Base-by-base conservation (phyloP, 2,329 filamentous ascomycete species). In the Xylaria sp. region DNA sequence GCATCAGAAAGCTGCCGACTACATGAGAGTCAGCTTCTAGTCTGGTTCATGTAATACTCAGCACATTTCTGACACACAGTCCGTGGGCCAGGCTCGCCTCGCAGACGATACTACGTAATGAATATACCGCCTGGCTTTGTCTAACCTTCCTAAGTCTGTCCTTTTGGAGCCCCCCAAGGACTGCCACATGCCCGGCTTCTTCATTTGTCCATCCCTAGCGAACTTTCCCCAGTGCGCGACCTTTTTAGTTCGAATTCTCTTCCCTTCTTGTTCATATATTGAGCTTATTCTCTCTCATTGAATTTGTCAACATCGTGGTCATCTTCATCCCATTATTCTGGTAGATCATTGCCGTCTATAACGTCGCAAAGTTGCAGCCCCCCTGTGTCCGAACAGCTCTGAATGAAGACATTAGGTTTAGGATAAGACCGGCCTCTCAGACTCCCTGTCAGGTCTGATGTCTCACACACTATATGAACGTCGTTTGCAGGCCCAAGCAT, bases 101-200 rank as follows among this genome's bases (percentile, higher is more conserved):
- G 15, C 25, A 48, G 13, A 63, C 66, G 65, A 63, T 68, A 60
- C n/a, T 48, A n/a, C 8, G 46, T 48, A 18, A 48, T 48, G 46
- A 48, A 48, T 6, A 48, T 48, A 23, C 12, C 9, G 10, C 46
- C 20, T 23, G 46, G 46, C 46, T 20, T 48, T 2, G 46, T 48
- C 46, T n/a, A 48, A 48, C 12, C 46, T 10, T n/a, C n/a, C n/a
- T n/a, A n/a, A 23, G 8, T 18, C 46, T 48, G 46, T 48, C 46
- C n/a, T 48, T 48, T 20, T 48, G 18, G 46, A 9, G n/a, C 46
- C n/a, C n/a, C 12, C 46, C n/a, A 48, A 4, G n/a, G 7, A 48
- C n/a, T 23, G 46, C 46, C 46, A 48, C 46, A 48, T 48, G 6
- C 23, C 46, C 1, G 4, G 46, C 46, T 10, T 20, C 9, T 23